These are phyloP conservation scores for Fusarium robinianum DNA, from an alignment of 2,329 filamentous ascomycete species.

Conservation along the genomic window DNA sequence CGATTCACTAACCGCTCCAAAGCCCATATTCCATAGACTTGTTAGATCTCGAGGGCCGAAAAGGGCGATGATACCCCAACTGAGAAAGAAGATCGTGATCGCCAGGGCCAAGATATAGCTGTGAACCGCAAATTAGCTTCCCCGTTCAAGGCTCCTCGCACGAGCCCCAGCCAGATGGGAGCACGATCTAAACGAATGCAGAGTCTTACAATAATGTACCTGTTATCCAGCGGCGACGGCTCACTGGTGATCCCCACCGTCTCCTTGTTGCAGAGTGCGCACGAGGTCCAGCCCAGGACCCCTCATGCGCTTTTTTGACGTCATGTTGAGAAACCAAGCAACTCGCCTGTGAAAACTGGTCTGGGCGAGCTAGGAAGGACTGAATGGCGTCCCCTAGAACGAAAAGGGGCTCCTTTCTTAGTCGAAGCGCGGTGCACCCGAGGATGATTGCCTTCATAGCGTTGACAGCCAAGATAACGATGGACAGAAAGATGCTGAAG, in stretches of 20 bases:
- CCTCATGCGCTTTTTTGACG: no score
- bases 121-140: background rate
- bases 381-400: no score
- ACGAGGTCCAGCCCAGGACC: no score
- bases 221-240: constrained; percentile 8
- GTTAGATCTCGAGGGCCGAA: background rate
- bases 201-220: constrained; percentile 1
- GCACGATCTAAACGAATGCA: background rate
- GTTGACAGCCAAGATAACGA: no score
- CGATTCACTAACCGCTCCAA: constrained; percentile 7
- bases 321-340: no score
- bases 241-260: constrained; percentile 7
- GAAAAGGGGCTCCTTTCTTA: no score
- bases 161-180: no score
- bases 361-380: no score
- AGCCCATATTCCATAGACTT: constrained; percentile 9
- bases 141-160: background rate
- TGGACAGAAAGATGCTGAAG: background rate
- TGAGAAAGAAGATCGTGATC: background rate
- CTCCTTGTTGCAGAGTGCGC: no score
- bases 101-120: constrained; percentile 1
- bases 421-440: no score
- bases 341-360: no score
- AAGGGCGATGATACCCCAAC: background rate
- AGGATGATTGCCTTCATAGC: no score